These are phyloP conservation scores for Sclerotinia subarctica DNA, from an alignment of 2,329 filamentous ascomycete species.

Conservation along the genomic window DNA sequence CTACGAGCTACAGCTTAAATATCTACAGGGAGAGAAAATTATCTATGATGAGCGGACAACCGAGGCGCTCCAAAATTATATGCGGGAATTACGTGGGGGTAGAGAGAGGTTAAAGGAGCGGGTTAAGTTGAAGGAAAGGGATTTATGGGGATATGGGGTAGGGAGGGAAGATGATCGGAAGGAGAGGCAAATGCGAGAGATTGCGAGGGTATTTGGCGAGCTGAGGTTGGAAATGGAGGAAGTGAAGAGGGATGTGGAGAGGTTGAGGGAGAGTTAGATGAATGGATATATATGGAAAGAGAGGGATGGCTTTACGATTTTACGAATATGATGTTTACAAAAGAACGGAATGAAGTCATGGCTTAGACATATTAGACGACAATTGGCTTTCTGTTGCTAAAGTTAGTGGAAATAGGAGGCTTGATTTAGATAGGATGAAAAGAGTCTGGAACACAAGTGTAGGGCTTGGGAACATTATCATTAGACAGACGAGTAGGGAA, in stretches of 20 bases:
- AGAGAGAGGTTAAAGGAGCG: constrained; percentile 34
- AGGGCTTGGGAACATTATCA: background rate
- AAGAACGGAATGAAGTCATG: background rate
- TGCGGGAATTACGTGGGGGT: constrained; percentile 31
- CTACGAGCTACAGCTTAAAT: constrained; percentile 27
- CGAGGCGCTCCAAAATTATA: constrained; percentile 33
- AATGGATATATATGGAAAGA: background rate
- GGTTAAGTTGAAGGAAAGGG: constrained; percentile 30
- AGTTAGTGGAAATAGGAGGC: background rate
- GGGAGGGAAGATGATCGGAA: constrained; percentile 32
- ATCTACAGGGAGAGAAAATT: constrained; percentile 27
- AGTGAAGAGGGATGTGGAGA: constrained; percentile 37
- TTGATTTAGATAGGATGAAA: background rate
- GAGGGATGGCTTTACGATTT: constrained; percentile 1
- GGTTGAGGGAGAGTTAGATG: constrained; percentile 28
- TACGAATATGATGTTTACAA: background rate
- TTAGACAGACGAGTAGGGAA: background rate
- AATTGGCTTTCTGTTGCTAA: background rate
- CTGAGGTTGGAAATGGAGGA: constrained; percentile 34
- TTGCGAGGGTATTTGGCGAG: constrained; percentile 38
- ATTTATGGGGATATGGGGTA: constrained; percentile 37
- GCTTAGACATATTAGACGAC: background rate
- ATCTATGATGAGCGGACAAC: constrained; percentile 36
- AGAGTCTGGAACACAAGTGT: background rate
- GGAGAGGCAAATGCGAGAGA: constrained; percentile 38